A percentile compares a stretch with the other conserved stretches of the same genome.
These are phyloP conservation scores for Nidula niveotomentosa DNA, from an alignment of 1,284 basidiomycete species.

Conservation along the genomic window DNA sequence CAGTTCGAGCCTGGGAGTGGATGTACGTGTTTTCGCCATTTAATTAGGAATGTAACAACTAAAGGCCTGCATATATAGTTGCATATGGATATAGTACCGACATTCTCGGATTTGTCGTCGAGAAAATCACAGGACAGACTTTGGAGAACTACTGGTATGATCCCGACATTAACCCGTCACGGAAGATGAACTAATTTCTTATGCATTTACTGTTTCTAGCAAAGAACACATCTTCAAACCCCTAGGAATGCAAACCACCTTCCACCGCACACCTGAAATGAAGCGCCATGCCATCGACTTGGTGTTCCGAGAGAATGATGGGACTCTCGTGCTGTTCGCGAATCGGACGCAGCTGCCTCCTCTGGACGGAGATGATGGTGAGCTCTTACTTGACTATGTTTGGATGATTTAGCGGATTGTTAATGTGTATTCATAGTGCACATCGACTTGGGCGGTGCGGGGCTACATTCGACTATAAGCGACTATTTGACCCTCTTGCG, in stretches of 20 bases:
- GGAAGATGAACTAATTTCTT: not conserved
- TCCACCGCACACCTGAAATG: slow-evolving; percentile 25
- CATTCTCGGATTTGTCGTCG: slow-evolving; percentile 25
- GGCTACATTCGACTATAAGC: slow-evolving; percentile 20
- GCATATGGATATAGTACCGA: slow-evolving; percentile 26
- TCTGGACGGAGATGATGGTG: slow-evolving; percentile 25
- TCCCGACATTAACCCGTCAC: not conserved
- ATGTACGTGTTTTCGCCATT: slow-evolving; percentile 13
- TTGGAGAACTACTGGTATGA: slow-evolving; percentile 28
- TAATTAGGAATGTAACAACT: no score
- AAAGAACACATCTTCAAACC: slow-evolving; percentile 30
- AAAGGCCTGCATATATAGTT: slow-evolving; percentile 11
- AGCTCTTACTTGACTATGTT: not conserved
- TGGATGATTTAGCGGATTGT: slow-evolving; percentile 2
- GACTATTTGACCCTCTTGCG: slow-evolving; percentile 28
- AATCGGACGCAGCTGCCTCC: slow-evolving; percentile 15
- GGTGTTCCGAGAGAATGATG: slow-evolving; percentile 19
- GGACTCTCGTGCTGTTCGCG: slow-evolving; percentile 15
- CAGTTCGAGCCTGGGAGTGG: slow-evolving; percentile 28
- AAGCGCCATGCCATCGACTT: slow-evolving; percentile 17
- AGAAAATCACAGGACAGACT: slow-evolving; percentile 21
- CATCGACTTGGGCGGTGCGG: slow-evolving; percentile 20
- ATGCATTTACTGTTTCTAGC: slow-evolving; percentile 9
- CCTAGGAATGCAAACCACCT: slow-evolving; percentile 24
- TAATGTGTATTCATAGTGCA: slow-evolving; percentile 9